Evolutionary conservation across 495 filamentous ascomycete species (phyloP), one percentile per base, ranked within the genome.

Genomic region (Tricharina praecox): DNA sequence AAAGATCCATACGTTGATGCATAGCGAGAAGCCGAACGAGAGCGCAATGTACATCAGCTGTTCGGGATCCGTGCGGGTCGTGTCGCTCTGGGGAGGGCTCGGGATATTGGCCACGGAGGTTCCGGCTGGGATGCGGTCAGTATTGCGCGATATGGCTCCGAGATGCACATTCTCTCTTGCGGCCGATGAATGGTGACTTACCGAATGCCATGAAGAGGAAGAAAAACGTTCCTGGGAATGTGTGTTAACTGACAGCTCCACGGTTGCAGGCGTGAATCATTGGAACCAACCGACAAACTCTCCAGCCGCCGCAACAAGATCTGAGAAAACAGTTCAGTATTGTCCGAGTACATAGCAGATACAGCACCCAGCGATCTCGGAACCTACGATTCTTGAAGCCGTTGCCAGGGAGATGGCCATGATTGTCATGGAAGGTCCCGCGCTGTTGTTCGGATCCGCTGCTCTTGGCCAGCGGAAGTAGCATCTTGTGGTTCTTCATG

Each of bases 1-100:
- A 61, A 80, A 79, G 4, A 74, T 65, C 77, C 77, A 81, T 2
- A 70, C 73, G 46, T 76, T 80, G 42, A 78, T 72, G n/a, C 70
- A 66, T 10, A 81, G 63, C 3, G 74, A 76, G 55, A 80, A 78
- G 20, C 75, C 74, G 55, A 79, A 77, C 15, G 63, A 62, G 16
- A 77, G 48, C 5, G 66, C 61, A 51, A 75, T 73, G 63, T 71
- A 77, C 16, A 73, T 55, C n/a, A 71, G 60, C 9, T 57, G 53
- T n/a, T n/a, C n/a, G n/a, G n/a, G n/a, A n/a, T n/a, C n/a, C n/a
- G n/a, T n/a, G n/a, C n/a, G n/a, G n/a, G 54, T 62, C 44, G 49
- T 59, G 52, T 58, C 62, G 34, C 42, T 54, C 13, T 47, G 48
- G 11, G 50, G 56, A 23, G 19, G 45, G 55, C 11, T 49, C 10